Base-by-base conservation (phyloP, 192 early-diverging fungal genomes). In the Backusella westeae region DNA sequence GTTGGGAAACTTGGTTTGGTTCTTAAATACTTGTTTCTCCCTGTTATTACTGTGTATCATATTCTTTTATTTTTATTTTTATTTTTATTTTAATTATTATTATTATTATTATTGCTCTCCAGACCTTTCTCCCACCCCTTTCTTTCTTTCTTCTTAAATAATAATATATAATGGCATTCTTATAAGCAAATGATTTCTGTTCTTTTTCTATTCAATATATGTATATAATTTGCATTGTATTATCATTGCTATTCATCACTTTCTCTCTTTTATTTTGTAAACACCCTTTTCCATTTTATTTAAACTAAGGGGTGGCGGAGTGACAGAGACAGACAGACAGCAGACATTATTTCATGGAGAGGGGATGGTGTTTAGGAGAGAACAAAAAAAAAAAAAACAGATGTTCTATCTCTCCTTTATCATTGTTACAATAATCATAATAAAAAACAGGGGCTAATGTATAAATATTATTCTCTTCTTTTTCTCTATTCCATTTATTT, bases 1-100 rank as follows among this genome's bases (percentile, higher is more conserved):
- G 73, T 53, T 81, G 80, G 80, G 76, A 81, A 74, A 74, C 80
- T n/a, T 81, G 80, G 80, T 81, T 81, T 75, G 78, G 78, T 65
- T 34, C 70, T 21, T 78, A 52, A 71, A 71, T 29, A 69, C 29
- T 56, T 76, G 21, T n/a, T 15, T 69, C 68, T 46, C 38, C 41
- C 21, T 26, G 32, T 67, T 66, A 21, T 32, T 72, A 42, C 23
- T 71, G 36, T 72, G 41, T 72, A 52, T 17, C 19, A 52, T 72
- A 44, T 39, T 41, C 14, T 66, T 66, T 66, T 65, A 66, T 67
- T 66, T 21, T 74, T 1, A 66, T 67, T 66, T 21, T 74, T 1
- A 29, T 29, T 29, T 29, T 42, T 42, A 26, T 32, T 32, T 32
- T 32, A 32, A 32, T 32, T 32, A 32, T 32, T 32, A 21, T 59